These are phyloP conservation scores for Neoboletus subvelutipes DNA, from an alignment of 768 basidiomycete species.

Conservation along the genomic window DNA sequence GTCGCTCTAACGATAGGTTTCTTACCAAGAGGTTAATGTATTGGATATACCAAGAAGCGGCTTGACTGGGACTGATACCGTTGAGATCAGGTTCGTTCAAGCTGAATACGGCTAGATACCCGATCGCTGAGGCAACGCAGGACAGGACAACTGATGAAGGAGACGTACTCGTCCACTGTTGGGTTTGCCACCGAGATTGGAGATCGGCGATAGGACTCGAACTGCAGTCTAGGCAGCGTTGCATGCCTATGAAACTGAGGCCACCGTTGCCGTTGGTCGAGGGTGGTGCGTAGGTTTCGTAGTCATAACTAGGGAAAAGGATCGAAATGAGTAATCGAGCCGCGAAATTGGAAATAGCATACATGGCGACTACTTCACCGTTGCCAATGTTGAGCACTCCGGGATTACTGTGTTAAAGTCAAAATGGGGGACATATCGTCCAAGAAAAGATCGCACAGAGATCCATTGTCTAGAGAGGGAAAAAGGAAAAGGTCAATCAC, in stretches of 20 bases:
- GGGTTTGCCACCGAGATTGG: slow-evolving; percentile 29
- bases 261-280: slow-evolving; percentile 36
- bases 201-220: slow-evolving; percentile 37
- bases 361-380: slow-evolving; percentile 37
- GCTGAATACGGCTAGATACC: slow-evolving; percentile 32
- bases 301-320: slow-evolving; percentile 33
- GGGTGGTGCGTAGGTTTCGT: slow-evolving; percentile 35
- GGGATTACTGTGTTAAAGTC: slow-evolving; percentile 22
- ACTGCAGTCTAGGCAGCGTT: slow-evolving; percentile 36
- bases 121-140: not conserved
- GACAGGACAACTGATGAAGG: not conserved
- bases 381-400: slow-evolving; percentile 29
- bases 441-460: slow-evolving; percentile 26
- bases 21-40: slow-evolving; percentile 37
- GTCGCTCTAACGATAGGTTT: not conserved
- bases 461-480: slow-evolving; percentile 25
- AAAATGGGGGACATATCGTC: not conserved
- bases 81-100: slow-evolving; percentile 39
- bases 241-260: slow-evolving; percentile 40
- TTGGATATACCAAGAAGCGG: slow-evolving; percentile 38
- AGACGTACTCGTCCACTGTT: slow-evolving; percentile 32
- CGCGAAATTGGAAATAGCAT: not conserved
- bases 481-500: slow-evolving; percentile 1
- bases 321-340: not conserved
- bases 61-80: slow-evolving; percentile 26